phyloP scores from a whole-genome alignment of 2,329 filamentous ascomycete genomes.

The Claviceps maximensis region DNA sequence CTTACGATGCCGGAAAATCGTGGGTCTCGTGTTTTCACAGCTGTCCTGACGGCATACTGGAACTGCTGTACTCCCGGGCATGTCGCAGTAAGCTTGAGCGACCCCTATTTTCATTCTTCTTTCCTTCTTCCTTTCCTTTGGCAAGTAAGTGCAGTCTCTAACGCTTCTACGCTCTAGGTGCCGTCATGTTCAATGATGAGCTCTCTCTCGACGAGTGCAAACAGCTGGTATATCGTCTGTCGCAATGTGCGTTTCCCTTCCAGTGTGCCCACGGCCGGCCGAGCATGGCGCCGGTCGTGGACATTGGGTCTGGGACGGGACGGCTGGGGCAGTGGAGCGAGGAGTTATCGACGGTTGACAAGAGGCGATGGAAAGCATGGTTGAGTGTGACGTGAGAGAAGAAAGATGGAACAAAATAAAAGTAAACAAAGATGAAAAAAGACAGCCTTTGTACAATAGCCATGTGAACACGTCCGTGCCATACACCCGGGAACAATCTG shows the following conservation, averaged over 20 bases:
- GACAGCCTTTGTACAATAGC: too few species aligned
- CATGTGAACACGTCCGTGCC: too few species aligned
- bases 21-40: conserved; percentile 53
- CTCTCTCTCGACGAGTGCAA: conserved; percentile 45
- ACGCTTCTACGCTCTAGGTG: conserved; percentile 25
- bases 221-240: conserved; percentile 42
- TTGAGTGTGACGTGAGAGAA: neutral
- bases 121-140: neutral
- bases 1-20: conserved; percentile 7
- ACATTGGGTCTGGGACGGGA: conserved; percentile 25
- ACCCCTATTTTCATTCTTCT: neutral
- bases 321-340: conserved; percentile 17
- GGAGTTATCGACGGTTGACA: neutral
- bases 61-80: conserved; percentile 62
- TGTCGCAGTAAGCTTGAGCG: conserved; percentile 49
- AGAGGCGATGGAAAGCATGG: conserved; percentile 13
- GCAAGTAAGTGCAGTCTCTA: neutral
- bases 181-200: conserved; percentile 76
- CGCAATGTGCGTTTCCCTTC: conserved; percentile 58
- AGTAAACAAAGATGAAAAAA: too few species aligned
- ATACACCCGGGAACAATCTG: too few species aligned
- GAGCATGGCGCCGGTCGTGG: conserved; percentile 49
- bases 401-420: neutral
- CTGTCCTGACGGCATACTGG: conserved; percentile 64
- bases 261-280: conserved; percentile 71